Evolutionary conservation across 441 rosid genomes (phyloP).

Genomic region (Brassica hybrid): DNA sequence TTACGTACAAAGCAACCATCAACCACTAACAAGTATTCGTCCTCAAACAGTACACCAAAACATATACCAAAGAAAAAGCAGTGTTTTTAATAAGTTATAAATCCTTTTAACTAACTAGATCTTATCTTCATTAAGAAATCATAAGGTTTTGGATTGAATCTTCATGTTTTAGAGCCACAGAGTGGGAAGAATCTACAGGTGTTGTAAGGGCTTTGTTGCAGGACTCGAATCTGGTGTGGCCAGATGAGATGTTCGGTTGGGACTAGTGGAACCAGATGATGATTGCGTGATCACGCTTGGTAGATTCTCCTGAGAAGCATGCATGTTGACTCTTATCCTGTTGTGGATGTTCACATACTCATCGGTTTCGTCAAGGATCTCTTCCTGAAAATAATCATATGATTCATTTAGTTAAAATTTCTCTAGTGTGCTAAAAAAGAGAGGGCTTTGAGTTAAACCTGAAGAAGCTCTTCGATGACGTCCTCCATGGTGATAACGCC

Average conservation of each 20-base stretch:
- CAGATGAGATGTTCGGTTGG: slow-evolving; percentile 44
- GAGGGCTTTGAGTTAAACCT: slow-evolving; percentile 48
- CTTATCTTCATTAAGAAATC: slow-evolving; percentile 6
- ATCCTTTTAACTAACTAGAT: slow-evolving; percentile 3
- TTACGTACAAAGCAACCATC: slow-evolving; percentile 8
- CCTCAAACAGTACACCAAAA: neutral
- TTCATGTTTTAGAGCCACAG: neutral
- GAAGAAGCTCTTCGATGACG: slow-evolving; percentile 92
- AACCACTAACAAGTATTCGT: slow-evolving; percentile 7
- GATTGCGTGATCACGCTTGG: slow-evolving; percentile 44
- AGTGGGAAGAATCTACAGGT: slow-evolving; percentile 26
- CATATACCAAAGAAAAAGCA: neutral
- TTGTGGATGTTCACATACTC: slow-evolving; percentile 83
- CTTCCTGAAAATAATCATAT: slow-evolving; percentile 54
- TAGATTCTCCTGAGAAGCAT: slow-evolving; percentile 65
- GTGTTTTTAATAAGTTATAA: neutral
- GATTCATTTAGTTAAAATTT: neutral
- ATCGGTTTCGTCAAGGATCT: slow-evolving; percentile 76
- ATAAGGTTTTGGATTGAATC: neutral
- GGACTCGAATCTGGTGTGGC: slow-evolving; percentile 45
- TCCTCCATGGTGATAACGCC: slow-evolving; percentile 96
- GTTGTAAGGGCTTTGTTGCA: slow-evolving; percentile 36
- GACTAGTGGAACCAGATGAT: slow-evolving; percentile 47
- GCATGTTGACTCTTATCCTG: slow-evolving; percentile 87
- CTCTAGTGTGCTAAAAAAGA: neutral